A percentile compares a stretch with the other conserved stretches of the same genome.
phyloP scores from a whole-genome alignment of 345 rosid genomes.

The Gossypium stocksii region DNA sequence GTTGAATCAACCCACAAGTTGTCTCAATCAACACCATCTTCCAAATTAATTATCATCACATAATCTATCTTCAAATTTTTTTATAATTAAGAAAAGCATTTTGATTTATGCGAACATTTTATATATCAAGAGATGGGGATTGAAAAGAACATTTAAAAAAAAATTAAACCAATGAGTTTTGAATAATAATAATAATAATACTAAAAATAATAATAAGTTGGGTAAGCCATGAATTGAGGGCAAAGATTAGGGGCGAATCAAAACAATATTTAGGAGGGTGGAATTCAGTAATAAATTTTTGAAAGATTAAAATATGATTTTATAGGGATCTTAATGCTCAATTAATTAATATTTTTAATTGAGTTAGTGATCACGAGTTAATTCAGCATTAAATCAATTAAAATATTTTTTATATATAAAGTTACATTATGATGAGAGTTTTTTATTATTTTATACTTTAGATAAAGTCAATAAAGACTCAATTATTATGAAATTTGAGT shows the following conservation, averaged over 20 bases:
- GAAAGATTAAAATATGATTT: too few relatives aligned
- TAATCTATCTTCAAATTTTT: neutral
- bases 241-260: neutral
- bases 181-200: neutral
- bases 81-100: neutral
- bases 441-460: too few relatives aligned
- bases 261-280: too few relatives aligned
- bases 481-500: too few relatives aligned
- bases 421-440: too few relatives aligned
- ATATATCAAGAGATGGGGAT: neutral
- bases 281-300: too few relatives aligned
- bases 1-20: neutral
- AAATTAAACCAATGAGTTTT: neutral
- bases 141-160: neutral
- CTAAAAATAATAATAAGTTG: neutral
- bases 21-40: neutral
- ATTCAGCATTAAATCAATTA: too few relatives aligned
- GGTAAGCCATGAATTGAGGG: neutral
- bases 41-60: neutral
- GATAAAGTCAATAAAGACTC: too few relatives aligned
- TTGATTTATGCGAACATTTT: neutral
- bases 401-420: too few relatives aligned
- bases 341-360: too few relatives aligned
- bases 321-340: too few relatives aligned
- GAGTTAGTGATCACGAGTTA: too few relatives aligned